Evolutionary conservation across 2,329 filamentous ascomycete species (phyloP), one percentile per base, ranked within the genome.

Genomic region (Thielaviopsis ethacetica): DNA sequence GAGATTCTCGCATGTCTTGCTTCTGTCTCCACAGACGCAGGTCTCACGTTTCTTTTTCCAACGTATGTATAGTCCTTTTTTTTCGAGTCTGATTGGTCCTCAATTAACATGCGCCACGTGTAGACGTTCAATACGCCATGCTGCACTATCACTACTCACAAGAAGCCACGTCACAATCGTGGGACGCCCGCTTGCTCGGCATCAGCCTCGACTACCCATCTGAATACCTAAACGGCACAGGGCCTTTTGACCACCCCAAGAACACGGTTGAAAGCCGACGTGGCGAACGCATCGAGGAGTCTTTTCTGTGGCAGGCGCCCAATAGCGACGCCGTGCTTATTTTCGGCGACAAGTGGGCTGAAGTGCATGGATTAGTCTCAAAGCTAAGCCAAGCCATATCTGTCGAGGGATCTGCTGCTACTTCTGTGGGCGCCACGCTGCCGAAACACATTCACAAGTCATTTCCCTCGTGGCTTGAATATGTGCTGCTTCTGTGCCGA

Each of bases 271-370:
- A 58, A n/a, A 59, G 73, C 65, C 64, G 77, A 75, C 59, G 44
- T 62, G 67, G 62, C 26, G 62, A 66, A 19, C 59, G 56, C 63
- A 68, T 63, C 4, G 62, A 64, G 21, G 63, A 65, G 10, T 76
- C 86, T 0, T 94, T 95, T 66, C 73, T 95, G 9, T 95, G 90
- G 84, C 86, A 95, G 70, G 82, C 84, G 1, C 91, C 91, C 5
- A 86, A 83, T 63, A 88, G 85, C 66, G 86, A 93, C 63, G 91
- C 91, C 0, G 81, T 84, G 12, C 75, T 98, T 10, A 85, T 91
- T 67, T 83, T 93, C 59, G 90, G 91, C 51, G 81, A 89, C 54
- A 90, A 85, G 66, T 98, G 93, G 93, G 73, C 80, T 13, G 88
- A 95, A 64, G 77, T 95, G 10, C 90, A 96, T 67, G 79, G 82